Conservation (phyloP, 371 early-diverging fungal genomes). For the Zancudomyces culisetae region DNA sequence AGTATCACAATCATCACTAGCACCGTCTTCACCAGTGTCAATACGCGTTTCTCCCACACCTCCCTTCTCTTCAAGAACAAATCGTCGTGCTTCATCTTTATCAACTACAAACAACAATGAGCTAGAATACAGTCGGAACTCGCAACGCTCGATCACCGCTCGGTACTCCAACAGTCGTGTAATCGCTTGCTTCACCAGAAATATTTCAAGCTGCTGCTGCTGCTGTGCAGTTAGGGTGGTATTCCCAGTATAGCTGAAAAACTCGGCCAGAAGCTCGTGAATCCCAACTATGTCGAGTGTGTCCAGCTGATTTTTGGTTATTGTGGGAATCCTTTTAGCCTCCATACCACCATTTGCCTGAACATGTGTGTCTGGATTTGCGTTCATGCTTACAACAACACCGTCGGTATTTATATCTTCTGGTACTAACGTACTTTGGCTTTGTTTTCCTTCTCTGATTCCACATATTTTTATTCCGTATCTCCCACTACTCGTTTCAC, state of each 20-base stretch:
- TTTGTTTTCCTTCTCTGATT: conserved; percentile 38
- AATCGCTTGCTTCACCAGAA: conserved; percentile 40
- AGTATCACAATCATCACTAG: conserved; percentile 4
- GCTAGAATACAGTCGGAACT: conserved; percentile 36
- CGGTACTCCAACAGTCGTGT: conserved; percentile 33
- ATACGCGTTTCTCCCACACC: conserved; percentile 15
- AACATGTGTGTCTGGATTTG: conserved; percentile 9
- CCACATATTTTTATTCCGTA: conserved; percentile 45
- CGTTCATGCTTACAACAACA: neutral
- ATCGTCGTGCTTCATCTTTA: conserved; percentile 25
- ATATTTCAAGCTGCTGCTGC: no score
- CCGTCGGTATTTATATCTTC: no score
- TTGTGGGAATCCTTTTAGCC: neutral
- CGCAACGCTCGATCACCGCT: conserved; percentile 23
- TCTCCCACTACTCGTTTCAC: conserved; percentile 31
- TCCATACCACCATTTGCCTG: conserved; percentile 25
- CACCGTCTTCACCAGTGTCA: conserved; percentile 18
- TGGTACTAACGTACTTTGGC: no score
- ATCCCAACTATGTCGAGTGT: no score
- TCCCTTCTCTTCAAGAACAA: neutral
- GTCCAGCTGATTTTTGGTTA: no score
- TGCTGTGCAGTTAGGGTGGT: no score
- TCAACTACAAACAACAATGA: conserved; percentile 56
- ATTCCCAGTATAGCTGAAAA: no score
- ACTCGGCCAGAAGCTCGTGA: no score